phyloP scores from a whole-genome alignment of 2,329 filamentous ascomycete genomes.

The Colletotrichum liriopes region DNA sequence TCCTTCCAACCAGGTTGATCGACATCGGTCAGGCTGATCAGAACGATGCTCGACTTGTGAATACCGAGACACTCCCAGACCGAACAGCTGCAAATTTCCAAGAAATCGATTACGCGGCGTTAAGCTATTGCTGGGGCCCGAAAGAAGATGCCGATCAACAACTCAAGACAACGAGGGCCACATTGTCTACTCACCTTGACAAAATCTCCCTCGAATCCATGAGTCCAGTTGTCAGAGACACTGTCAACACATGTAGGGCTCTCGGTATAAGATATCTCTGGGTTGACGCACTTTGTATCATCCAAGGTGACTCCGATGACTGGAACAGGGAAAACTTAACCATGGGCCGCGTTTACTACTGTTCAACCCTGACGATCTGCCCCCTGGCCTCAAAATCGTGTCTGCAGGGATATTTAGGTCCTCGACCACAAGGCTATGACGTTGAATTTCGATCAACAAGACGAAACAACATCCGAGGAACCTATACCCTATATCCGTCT shows the following conservation, averaged over 20 bases:
- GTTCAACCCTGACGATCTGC: slow-evolving; percentile 1
- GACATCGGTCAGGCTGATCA: not conserved
- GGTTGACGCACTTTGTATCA: slow-evolving; percentile 51
- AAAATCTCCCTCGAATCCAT: not conserved
- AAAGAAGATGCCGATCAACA: not conserved
- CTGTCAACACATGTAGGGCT: slow-evolving; percentile 9
- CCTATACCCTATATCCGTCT: not conserved
- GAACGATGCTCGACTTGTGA: not conserved
- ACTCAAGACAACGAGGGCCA: not conserved
- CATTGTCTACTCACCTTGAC: not conserved
- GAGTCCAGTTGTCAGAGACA: slow-evolving; percentile 8
- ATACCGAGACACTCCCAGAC: not conserved
- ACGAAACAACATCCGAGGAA: not conserved
- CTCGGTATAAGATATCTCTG: slow-evolving; percentile 48
- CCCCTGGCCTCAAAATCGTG: slow-evolving; percentile 2
- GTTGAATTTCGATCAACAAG: not conserved
- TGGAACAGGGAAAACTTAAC: slow-evolving; percentile 28
- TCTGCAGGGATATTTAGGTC: not conserved
- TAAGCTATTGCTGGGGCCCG: slow-evolving; percentile 25
- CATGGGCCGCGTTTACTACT: slow-evolving; percentile 30
- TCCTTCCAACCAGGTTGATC: slow-evolving; percentile 14
- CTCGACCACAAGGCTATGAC: not conserved
- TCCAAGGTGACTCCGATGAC: slow-evolving; percentile 47
- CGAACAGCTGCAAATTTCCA: not conserved
- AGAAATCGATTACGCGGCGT: not conserved